Evolutionary conservation across 495 filamentous ascomycete genomes (phyloP).

Genomic region (Neurospora sp.): DNA sequence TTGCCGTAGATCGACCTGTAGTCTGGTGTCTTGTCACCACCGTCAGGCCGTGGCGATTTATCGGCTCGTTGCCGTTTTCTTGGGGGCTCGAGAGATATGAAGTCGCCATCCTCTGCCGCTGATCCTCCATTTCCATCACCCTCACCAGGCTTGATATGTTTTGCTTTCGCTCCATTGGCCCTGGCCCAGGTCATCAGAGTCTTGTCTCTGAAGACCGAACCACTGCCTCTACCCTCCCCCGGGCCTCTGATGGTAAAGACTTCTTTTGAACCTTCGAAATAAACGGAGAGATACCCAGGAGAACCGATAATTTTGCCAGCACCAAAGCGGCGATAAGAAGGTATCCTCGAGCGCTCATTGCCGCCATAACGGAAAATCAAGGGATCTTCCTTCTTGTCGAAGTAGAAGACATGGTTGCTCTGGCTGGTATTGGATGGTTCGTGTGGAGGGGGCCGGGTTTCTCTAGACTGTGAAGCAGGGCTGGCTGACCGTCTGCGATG

Average conservation of each 20-base stretch:
- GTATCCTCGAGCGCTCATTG: slow-evolving; percentile 30
- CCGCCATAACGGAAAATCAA: slow-evolving; percentile 34
- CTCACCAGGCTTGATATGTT: slow-evolving; percentile 13
- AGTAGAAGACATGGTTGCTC: slow-evolving; percentile 18
- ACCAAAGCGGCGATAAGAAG: slow-evolving; percentile 31
- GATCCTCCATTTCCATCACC: neutral
- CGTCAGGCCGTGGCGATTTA: slow-evolving; percentile 18
- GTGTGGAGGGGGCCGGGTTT: neutral
- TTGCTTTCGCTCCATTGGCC: slow-evolving; percentile 14
- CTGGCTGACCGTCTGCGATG: neutral
- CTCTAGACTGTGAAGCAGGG: neutral
- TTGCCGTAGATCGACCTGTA: slow-evolving; percentile 66
- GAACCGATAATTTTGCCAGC: slow-evolving; percentile 29
- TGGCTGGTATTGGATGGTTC: neutral
- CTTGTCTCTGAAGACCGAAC: slow-evolving; percentile 30
- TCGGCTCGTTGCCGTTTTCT: slow-evolving; percentile 31
- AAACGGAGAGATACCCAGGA: slow-evolving; percentile 25
- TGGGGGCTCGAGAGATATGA: slow-evolving; percentile 24
- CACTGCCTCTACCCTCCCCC: slow-evolving; percentile 12
- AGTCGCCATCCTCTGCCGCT: slow-evolving; percentile 19
- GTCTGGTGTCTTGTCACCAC: slow-evolving; percentile 38
- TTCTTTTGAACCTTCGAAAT: slow-evolving; percentile 24
- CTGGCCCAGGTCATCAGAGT: slow-evolving; percentile 18
- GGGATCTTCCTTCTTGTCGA: slow-evolving; percentile 35
- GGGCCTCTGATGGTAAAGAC: slow-evolving; percentile 22